A percentile compares a stretch with the other conserved stretches of the same genome.
Conservation (phyloP, 2,329 filamentous ascomycete genomes). For the Cercospora sp. region DNA sequence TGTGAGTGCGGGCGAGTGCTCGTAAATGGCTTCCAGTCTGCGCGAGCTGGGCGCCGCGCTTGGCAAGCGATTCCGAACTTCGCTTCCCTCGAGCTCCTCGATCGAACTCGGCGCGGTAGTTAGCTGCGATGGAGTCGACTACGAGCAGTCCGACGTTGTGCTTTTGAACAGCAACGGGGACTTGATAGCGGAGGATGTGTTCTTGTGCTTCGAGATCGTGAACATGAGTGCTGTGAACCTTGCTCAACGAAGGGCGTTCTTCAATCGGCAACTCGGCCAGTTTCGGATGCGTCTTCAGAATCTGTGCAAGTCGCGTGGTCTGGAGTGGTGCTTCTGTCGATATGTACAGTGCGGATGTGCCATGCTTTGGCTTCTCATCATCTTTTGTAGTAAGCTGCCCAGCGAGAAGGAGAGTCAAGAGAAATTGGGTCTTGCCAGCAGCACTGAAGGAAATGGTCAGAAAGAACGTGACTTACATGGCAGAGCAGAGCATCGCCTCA, state of each 20-base stretch:
- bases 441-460: slow-evolving; percentile 54
- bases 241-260: slow-evolving; percentile 65
- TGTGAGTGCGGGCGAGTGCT: slow-evolving; percentile 69
- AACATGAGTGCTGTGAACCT: slow-evolving; percentile 76
- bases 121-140: slow-evolving; percentile 89
- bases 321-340: slow-evolving; percentile 86
- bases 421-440: slow-evolving; percentile 91
- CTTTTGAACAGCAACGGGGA: slow-evolving; percentile 77
- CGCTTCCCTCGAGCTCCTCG: slow-evolving; percentile 37
- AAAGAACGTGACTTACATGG: slow-evolving; percentile 13
- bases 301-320: slow-evolving; percentile 76
- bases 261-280: slow-evolving; percentile 50
- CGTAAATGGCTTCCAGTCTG: slow-evolving; percentile 74
- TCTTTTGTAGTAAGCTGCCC: slow-evolving; percentile 68
- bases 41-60: slow-evolving; percentile 73
- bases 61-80: slow-evolving; percentile 63
- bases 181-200: slow-evolving; percentile 88
- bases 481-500: slow-evolving; percentile 35
- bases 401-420: slow-evolving; percentile 79
- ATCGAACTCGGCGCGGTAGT: slow-evolving; percentile 90
- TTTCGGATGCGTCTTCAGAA: slow-evolving; percentile 66
- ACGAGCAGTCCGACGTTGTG: slow-evolving; percentile 79
- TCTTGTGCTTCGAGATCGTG: slow-evolving; percentile 93
- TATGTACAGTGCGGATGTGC: slow-evolving; percentile 80
- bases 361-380: slow-evolving; percentile 47